phyloP scores from a whole-genome alignment of 2,329 filamentous ascomycete genomes.

The Trichoderma guizhouense region DNA sequence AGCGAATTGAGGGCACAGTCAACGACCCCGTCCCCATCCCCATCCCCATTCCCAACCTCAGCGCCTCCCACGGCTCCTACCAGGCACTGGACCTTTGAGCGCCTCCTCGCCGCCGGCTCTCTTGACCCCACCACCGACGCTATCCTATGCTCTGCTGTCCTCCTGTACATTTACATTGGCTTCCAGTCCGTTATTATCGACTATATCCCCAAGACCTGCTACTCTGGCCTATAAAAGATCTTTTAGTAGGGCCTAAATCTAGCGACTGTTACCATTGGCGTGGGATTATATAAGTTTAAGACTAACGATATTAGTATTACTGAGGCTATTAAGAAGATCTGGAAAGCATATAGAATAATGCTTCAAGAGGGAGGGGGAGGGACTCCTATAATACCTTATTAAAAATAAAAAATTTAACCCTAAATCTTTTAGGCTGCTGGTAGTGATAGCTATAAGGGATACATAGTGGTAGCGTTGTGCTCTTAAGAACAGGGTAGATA shows the following conservation, averaged over 20 bases:
- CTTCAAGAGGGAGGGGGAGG: slow-evolving; percentile 20
- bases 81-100: slow-evolving; percentile 99
- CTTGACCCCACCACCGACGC: slow-evolving; percentile 88
- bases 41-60: too few relatives aligned
- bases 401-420: too few relatives aligned
- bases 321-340: slow-evolving; percentile 82
- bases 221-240: slow-evolving; percentile 64
- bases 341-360: slow-evolving; percentile 63
- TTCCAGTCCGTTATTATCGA: slow-evolving; percentile 90
- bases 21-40: slow-evolving; percentile 79
- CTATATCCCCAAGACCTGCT: slow-evolving; percentile 74
- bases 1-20: slow-evolving; percentile 72
- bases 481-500: neutral
- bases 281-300: slow-evolving; percentile 97
- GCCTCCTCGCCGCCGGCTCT: slow-evolving; percentile 78
- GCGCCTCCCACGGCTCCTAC: slow-evolving; percentile 85
- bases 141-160: slow-evolving; percentile 73
- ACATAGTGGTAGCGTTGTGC: too few relatives aligned
- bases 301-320: slow-evolving; percentile 96
- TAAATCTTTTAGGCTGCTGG: too few relatives aligned
- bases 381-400: too few relatives aligned
- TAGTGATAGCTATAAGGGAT: too few relatives aligned
- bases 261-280: slow-evolving; percentile 74
- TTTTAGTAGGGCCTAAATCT: slow-evolving; percentile 75
- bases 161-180: slow-evolving; percentile 93